phyloP scores from a whole-genome alignment of 2,329 filamentous ascomycete species.

The Dryadomyces quercus-mongolicae region DNA sequence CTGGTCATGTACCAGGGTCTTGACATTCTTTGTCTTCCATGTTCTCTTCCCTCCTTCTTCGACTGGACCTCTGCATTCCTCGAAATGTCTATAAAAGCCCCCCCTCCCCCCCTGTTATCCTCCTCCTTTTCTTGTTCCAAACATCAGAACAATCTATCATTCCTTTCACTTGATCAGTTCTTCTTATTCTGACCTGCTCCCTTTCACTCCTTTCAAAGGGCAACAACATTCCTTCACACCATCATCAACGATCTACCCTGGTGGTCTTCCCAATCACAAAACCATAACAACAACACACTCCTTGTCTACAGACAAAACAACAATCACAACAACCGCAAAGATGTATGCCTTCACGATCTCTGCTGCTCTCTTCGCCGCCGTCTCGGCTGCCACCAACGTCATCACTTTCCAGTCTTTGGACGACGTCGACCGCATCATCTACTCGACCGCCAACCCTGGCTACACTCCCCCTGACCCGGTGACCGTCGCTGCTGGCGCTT shows the following conservation, averaged over 20 bases:
- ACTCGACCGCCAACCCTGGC: constrained; percentile 35
- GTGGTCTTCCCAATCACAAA: not conserved
- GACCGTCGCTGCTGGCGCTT: constrained; percentile 24
- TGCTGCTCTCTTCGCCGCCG: constrained; percentile 18
- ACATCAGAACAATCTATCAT: not conserved
- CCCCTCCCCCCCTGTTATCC: not conserved
- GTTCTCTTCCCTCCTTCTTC: not conserved
- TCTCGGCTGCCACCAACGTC: constrained; percentile 30
- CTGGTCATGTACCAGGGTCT: not conserved
- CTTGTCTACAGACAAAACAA: not conserved
- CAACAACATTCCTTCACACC: not conserved
- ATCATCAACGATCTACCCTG: not conserved
- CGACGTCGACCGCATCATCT: constrained; percentile 31
- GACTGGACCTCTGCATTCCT: not conserved
- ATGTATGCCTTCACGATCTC: constrained; percentile 1
- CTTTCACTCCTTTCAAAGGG: not conserved
- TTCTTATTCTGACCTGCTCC: not conserved
- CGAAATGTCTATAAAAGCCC: not conserved
- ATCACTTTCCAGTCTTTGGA: constrained; percentile 51
- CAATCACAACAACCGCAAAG: not conserved
- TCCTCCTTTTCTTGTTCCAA: not conserved
- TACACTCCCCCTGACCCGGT: constrained; percentile 23
- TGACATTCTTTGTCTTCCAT: too few relatives aligned
- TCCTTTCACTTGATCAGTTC: not conserved
- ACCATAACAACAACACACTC: not conserved